These are phyloP conservation scores for Solanum habrochaites DNA, from an alignment of 257 asterid genomes.

Conservation along the genomic window DNA sequence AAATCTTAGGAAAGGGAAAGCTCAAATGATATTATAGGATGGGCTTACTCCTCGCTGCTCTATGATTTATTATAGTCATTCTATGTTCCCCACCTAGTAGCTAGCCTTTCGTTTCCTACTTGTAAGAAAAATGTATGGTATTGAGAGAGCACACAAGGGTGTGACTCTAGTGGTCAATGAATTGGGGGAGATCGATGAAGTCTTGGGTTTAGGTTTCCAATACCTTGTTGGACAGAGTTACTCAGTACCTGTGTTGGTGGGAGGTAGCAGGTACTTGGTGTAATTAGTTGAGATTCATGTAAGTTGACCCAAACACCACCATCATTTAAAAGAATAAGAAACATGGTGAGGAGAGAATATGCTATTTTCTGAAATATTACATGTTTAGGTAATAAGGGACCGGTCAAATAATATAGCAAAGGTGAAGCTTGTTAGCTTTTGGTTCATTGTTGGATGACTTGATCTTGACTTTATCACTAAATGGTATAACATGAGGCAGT, in stretches of 20 bases:
- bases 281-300: not conserved
- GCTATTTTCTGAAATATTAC: not conserved
- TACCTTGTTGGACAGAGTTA: not conserved
- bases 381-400: not conserved
- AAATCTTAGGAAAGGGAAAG: not conserved
- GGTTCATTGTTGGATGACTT: not conserved
- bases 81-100: not conserved
- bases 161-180: not conserved
- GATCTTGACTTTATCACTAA: not conserved
- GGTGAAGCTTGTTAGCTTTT: not conserved
- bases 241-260: not conserved
- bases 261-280: not conserved
- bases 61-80: not conserved
- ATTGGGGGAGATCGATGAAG: not conserved
- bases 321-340: not conserved
- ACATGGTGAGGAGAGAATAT: not conserved
- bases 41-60: not conserved
- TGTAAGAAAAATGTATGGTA: not conserved
- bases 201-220: not conserved
- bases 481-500: not conserved
- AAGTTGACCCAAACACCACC: not conserved
- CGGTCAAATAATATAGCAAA: not conserved
- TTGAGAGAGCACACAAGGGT: not conserved
- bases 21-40: not conserved
- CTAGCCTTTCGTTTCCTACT: not conserved